A percentile compares a stretch with the other conserved stretches of the same genome.
Conservation (phyloP, 345 rosid genomes). For the Balakata baccata region DNA sequence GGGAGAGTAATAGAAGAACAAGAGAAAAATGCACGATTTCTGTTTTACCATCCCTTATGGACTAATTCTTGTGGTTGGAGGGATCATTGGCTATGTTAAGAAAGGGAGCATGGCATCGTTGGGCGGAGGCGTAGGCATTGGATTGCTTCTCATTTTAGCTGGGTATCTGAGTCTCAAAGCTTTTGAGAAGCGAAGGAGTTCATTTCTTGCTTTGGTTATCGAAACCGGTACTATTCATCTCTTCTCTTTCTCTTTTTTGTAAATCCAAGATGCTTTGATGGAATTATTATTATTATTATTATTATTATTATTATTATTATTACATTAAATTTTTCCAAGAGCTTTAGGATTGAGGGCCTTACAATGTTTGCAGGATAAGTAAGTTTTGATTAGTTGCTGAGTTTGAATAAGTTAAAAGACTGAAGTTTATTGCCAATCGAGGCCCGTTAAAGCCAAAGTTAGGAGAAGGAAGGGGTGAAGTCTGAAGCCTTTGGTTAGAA, state of each 20-base stretch:
- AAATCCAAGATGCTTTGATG: too few relatives aligned
- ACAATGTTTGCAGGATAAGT: background rate
- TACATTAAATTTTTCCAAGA: background rate
- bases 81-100: conserved; percentile 64
- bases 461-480: background rate
- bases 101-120: conserved; percentile 78
- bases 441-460: background rate
- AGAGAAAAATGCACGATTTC: conserved; percentile 76
- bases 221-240: conserved; percentile 55
- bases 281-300: too few relatives aligned
- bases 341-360: background rate
- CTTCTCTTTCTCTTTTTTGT: background rate
- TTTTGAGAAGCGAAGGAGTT: conserved; percentile 65
- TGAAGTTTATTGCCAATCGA: background rate
- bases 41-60: conserved; percentile 98
- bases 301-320: too few relatives aligned
- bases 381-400: background rate
- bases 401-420: conserved; percentile 4
- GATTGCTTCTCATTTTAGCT: conserved; percentile 73
- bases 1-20: background rate
- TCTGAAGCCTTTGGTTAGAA: background rate
- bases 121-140: conserved; percentile 78
- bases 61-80: conserved; percentile 74
- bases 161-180: conserved; percentile 84
- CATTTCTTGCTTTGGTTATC: conserved; percentile 54